Evolutionary conservation across 2,329 filamentous ascomycete species (phyloP).

Genomic region (Lecanicillium sp.): DNA sequence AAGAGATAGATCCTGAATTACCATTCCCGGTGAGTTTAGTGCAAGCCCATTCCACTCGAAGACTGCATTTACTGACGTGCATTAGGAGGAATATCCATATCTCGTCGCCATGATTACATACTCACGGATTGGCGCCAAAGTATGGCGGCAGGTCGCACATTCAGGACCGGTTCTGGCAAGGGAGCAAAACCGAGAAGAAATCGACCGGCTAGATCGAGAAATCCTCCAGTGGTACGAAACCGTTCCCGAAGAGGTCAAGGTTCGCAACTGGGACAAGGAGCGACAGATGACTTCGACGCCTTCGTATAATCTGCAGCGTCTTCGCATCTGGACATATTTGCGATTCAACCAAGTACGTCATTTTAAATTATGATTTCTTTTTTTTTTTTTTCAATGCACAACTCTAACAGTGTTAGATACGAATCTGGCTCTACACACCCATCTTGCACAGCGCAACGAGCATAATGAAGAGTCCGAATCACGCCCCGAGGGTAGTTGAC

Average conservation of each 20-base stretch:
- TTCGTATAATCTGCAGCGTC: conserved; percentile 59
- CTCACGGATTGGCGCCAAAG: conserved; percentile 72
- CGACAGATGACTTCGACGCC: conserved; percentile 45
- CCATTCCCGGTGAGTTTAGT: conserved; percentile 63
- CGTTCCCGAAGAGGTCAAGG: conserved; percentile 54
- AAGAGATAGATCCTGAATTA: conserved; percentile 72
- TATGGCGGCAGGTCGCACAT: conserved; percentile 74
- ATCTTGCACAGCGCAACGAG: conserved; percentile 77
- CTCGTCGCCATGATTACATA: conserved; percentile 79
- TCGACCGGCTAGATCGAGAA: conserved; percentile 73
- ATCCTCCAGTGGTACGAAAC: conserved; percentile 80
- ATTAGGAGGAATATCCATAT: conserved; percentile 53
- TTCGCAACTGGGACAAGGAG: conserved; percentile 49
- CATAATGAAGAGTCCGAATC: conserved; percentile 66
- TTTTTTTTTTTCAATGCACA: too few relatives aligned
- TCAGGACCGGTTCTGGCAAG: conserved; percentile 52
- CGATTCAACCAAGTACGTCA: conserved; percentile 67
- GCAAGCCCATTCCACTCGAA: neutral
- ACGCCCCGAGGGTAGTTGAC: conserved; percentile 67
- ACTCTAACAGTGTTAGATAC: conserved; percentile 41
- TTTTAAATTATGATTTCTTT: too few relatives aligned
- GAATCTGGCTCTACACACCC: conserved; percentile 80
- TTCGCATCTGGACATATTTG: conserved; percentile 78
- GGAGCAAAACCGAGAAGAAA: conserved; percentile 63
- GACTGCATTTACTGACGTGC: conserved; percentile 11